Evolutionary conservation across 345 rosid genomes (phyloP).

Genomic region (Populus nigra): DNA sequence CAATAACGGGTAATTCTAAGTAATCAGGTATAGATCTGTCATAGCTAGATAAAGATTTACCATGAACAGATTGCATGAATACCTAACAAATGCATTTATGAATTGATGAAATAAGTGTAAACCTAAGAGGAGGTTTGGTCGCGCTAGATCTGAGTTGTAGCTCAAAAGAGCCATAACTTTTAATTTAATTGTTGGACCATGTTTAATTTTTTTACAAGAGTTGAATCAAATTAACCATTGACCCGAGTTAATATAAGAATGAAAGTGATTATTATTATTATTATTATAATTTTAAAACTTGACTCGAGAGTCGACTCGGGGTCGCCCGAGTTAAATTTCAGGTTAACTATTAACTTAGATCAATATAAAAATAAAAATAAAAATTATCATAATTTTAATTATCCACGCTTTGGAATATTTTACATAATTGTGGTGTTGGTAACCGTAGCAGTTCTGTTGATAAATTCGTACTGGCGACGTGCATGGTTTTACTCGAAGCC

Average conservation of each 20-base stretch:
- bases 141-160: rapidly evolving
- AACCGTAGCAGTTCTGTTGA: background rate
- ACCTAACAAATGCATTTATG: too few relatives aligned
- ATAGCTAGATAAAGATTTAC: too few relatives aligned
- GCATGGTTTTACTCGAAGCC: constrained; percentile 1
- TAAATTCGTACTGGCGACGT: constrained; percentile 13
- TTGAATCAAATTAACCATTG: too few relatives aligned
- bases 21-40: too few relatives aligned
- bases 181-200: rapidly evolving
- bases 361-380: too few relatives aligned
- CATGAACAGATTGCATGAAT: rapidly evolving
- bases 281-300: too few relatives aligned
- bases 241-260: rapidly evolving
- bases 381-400: too few relatives aligned
- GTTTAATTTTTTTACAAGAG: too few relatives aligned
- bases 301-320: rapidly evolving
- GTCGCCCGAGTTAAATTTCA: rapidly evolving
- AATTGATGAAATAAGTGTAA: rapidly evolving
- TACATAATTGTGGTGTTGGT: background rate
- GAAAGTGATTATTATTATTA: too few relatives aligned
- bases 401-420: background rate
- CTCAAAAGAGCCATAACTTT: too few relatives aligned
- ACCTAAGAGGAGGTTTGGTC: rapidly evolving
- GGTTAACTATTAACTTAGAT: rapidly evolving
- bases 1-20: too few relatives aligned